A percentile compares a stretch with the other conserved stretches of the same genome.
Evolutionary conservation across 2,329 filamentous ascomycete genomes (phyloP).

Genomic region (Penicillium sp.): DNA sequence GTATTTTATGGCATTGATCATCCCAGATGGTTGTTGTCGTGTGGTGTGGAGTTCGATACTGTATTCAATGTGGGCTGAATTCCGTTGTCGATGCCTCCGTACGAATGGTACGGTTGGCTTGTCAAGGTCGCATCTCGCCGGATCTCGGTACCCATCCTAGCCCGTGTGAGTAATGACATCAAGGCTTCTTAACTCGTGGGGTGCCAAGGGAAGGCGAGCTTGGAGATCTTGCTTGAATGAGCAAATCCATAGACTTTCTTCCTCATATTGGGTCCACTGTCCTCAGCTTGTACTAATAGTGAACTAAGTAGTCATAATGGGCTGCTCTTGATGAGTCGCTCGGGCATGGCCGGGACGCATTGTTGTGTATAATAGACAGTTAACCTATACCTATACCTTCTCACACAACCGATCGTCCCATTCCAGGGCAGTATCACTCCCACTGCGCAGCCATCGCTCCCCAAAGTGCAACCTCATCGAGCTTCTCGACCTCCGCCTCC

Average conservation of each 20-base stretch:
- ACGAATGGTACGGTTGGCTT: not conserved
- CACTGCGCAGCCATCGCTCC: not conserved
- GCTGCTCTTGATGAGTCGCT: too few species aligned
- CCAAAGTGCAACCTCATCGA: slow-evolving; percentile 19
- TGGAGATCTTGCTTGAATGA: too few species aligned
- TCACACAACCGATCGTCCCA: not conserved
- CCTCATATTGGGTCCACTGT: too few species aligned
- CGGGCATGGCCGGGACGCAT: too few species aligned
- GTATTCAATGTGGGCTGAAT: too few species aligned
- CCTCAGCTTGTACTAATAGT: too few species aligned
- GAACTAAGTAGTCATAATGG: too few species aligned
- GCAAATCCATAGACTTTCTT: too few species aligned
- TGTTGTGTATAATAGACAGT: not conserved
- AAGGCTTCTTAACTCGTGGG: not conserved
- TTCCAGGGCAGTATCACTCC: not conserved
- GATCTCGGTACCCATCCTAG: too few species aligned
- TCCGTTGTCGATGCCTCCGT: not conserved
- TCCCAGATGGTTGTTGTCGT: too few species aligned
- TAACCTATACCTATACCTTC: not conserved
- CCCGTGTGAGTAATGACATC: not conserved
- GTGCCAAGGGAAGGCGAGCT: not conserved
- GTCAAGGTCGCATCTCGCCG: not conserved
- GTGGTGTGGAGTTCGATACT: too few species aligned
- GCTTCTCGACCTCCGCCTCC: slow-evolving; percentile 4
- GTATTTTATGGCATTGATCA: not conserved